Evolutionary conservation across 192 early-diverging fungal species (phyloP).

Genomic region (Phlyctochytrium planicorne): DNA sequence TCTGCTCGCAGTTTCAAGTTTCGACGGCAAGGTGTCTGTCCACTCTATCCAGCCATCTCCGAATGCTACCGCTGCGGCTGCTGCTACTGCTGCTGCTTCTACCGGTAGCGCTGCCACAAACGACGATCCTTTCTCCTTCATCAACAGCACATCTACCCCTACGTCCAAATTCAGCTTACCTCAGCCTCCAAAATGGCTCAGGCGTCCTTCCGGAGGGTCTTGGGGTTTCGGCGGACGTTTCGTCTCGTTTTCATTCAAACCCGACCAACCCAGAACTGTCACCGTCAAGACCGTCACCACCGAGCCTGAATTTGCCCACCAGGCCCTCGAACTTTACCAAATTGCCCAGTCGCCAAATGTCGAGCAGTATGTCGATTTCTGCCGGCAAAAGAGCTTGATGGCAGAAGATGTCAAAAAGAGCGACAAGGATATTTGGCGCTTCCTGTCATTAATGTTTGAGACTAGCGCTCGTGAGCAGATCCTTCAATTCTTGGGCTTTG

Average conservation of each 20-base stretch:
- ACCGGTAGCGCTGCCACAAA: slow-evolving; percentile 1
- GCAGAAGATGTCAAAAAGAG: slow-evolving; percentile 23
- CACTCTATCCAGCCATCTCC: slow-evolving; percentile 69
- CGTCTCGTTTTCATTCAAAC: slow-evolving; percentile 64
- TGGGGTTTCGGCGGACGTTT: slow-evolving; percentile 94
- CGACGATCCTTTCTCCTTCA: slow-evolving; percentile 29
- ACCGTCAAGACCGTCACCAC: slow-evolving; percentile 66
- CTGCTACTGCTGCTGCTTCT: slow-evolving; percentile 4
- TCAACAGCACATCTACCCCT: slow-evolving; percentile 20
- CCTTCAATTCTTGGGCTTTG: slow-evolving; percentile 86
- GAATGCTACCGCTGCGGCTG: neutral
- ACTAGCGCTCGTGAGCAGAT: slow-evolving; percentile 76
- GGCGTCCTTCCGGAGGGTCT: slow-evolving; percentile 77
- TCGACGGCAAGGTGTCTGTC: slow-evolving; percentile 91
- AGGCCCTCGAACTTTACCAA: slow-evolving; percentile 71
- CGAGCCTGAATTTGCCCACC: slow-evolving; percentile 67
- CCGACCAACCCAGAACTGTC: slow-evolving; percentile 37
- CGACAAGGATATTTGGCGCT: slow-evolving; percentile 67
- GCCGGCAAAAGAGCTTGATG: slow-evolving; percentile 28
- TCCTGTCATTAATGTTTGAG: slow-evolving; percentile 82
- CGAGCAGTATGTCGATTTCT: slow-evolving; percentile 38
- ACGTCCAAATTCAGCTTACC: slow-evolving; percentile 33
- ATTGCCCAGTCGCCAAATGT: slow-evolving; percentile 48
- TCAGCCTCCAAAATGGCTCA: slow-evolving; percentile 93
- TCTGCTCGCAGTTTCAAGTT: slow-evolving; percentile 80